Conservation (phyloP, 306 rosid species). For the Abrus pulchellus region DNA sequence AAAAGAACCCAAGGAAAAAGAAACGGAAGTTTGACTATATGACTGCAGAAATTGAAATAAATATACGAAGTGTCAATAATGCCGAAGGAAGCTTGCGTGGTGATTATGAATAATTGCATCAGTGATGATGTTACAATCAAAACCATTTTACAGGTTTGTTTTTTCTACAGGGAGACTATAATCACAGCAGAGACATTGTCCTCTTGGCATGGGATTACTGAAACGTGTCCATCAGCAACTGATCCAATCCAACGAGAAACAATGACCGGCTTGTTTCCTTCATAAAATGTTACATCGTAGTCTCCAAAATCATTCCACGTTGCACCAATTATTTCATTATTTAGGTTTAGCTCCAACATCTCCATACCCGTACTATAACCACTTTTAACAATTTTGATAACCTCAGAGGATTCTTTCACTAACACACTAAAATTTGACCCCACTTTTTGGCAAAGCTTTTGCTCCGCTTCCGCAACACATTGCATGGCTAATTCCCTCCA, state of each 20-base stretch:
- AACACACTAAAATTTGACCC: conserved; percentile 23
- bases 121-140: not conserved
- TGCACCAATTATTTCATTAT: not conserved
- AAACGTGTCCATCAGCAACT: conserved; percentile 45
- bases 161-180: conserved; percentile 31
- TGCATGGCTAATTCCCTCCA: conserved; percentile 44
- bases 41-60: too few relatives aligned
- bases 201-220: conserved; percentile 43
- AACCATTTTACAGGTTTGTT: not conserved
- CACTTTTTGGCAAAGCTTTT: conserved; percentile 33
- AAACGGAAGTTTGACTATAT: too few relatives aligned
- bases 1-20: too few relatives aligned
- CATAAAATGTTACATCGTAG: conserved; percentile 40
- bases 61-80: not conserved
- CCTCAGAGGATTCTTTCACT: conserved; percentile 42
- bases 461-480: conserved; percentile 55
- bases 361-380: not conserved
- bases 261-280: conserved; percentile 49
- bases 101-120: not conserved
- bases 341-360: not conserved
- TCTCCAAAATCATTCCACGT: conserved; percentile 57
- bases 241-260: conserved; percentile 61
- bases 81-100: not conserved
- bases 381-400: conserved; percentile 34
- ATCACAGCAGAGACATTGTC: conserved; percentile 29